phyloP scores from a whole-genome alignment of 148 eudicot species.

The Fallopia convolvulus region DNA sequence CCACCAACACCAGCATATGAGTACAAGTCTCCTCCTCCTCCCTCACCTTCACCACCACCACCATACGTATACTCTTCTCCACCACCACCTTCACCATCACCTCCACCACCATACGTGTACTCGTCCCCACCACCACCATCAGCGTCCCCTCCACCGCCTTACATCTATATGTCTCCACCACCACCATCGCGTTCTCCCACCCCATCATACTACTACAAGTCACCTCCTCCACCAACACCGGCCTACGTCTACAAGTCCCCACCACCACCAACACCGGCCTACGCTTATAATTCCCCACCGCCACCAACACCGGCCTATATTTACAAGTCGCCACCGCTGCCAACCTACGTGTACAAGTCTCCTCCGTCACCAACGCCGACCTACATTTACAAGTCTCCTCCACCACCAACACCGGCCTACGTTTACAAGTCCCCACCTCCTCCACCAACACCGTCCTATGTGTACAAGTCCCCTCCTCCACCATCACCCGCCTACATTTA shows the following conservation, averaged over 20 bases:
- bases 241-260: background rate
- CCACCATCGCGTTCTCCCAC: conserved; percentile 29
- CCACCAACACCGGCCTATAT: conserved; percentile 17
- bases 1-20: conserved; percentile 21
- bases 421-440: conserved; percentile 25
- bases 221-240: conserved; percentile 12
- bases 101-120: conserved; percentile 26
- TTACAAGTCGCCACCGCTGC: conserved; percentile 29
- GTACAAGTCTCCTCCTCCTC: conserved; percentile 29
- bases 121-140: conserved; percentile 24
- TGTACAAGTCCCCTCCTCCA: conserved; percentile 27
- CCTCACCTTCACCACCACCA: background rate
- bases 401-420: conserved; percentile 12
- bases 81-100: conserved; percentile 19
- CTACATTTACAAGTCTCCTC: conserved; percentile 28
- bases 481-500: conserved; percentile 3
- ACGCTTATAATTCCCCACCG: conserved; percentile 9
- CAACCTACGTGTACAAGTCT: conserved; percentile 15
- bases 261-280: conserved; percentile 18
- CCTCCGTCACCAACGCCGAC: conserved; percentile 29
- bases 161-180: conserved; percentile 28
- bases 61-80: conserved; percentile 14
- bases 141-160: conserved; percentile 29
- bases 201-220: conserved; percentile 17
- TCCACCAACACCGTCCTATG: conserved; percentile 12